Evolutionary conservation across 768 basidiomycete species (phyloP), one percentile per base, ranked within the genome.

Genomic region (Rhodotorula sphaerocarpa): DNA sequence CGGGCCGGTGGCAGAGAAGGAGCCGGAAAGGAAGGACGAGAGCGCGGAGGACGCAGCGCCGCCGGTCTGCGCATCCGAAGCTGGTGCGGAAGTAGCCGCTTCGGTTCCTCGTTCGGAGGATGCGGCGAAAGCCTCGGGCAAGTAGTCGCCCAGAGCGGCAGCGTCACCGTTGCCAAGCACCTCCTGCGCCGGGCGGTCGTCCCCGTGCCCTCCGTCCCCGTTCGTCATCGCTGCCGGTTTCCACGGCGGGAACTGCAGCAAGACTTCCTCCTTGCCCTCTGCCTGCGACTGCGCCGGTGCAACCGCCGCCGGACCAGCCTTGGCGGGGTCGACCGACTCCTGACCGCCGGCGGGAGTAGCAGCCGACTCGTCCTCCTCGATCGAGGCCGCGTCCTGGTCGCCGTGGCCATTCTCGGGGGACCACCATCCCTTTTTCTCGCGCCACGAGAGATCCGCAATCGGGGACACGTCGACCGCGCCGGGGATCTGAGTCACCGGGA

Each of bases 361-460:
- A 16, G 48, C 23, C 3, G 41, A 9, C 1, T 15, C 31, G 48
- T 28, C 20, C 9, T 28, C 31, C 7, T 18, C 43, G 43, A 44
- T 23, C 43, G 43, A 44, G 43, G 16, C 18, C 10, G 53, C 45
- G 42, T 48, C 54, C 25, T 44, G 50, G 31, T 50, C 60, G 30
- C 55, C 54, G n/a, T n/a, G n/a, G n/a, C n/a, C n/a, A n/a, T n/a
- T n/a, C n/a, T n/a, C n/a, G n/a, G n/a, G n/a, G 25, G 34, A 30
- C 60, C 60, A 61, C 60, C 60, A 61, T 3, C 60, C 60, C 47
- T 43, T 41, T 53, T 55, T 61, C 18, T 61, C 60, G 41, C 55
- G 54, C 60, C 60, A 61, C 15, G 30, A 39, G 36, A 61, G 30
- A 39, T 61, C 54, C 10, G 60, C 60, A 14, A 61, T 12, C 3